Percentiles rank a stretch among this genome's conserved stretches.
Conservation (phyloP, 331 rosid genomes). For the Acacia concinna region DNA sequence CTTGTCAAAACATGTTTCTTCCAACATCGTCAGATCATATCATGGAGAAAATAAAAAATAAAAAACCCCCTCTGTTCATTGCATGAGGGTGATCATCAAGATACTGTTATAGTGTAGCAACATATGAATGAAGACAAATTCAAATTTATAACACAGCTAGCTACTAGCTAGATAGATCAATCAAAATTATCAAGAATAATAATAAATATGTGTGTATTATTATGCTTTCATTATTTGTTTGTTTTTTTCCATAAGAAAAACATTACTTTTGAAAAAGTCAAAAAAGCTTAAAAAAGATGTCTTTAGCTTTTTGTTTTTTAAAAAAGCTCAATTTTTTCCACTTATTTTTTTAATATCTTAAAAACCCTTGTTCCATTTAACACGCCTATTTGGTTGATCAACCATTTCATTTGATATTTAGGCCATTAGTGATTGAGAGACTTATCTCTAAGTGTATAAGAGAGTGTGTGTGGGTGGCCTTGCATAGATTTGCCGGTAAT, state of each 20-base stretch:
- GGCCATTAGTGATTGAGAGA: neutral
- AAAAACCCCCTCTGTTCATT: neutral
- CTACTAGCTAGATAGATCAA: neutral
- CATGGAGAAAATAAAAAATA: neutral
- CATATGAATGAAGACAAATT: slow-evolving; percentile 30
- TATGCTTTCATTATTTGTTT: neutral
- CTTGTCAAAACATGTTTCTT: slow-evolving; percentile 42
- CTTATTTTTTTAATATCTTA: neutral
- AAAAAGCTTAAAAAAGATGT: neutral
- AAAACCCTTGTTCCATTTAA: slow-evolving; percentile 8
- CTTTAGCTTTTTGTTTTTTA: neutral
- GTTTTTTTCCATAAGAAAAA: neutral
- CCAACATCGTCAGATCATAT: slow-evolving; percentile 25
- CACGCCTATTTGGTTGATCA: slow-evolving; percentile 3
- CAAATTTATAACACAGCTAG: too few relatives aligned
- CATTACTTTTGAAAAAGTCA: neutral
- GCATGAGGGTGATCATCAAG: slow-evolving; percentile 14
- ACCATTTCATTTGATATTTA: neutral
- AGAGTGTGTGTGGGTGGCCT: neutral
- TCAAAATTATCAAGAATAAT: neutral
- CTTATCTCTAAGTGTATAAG: neutral
- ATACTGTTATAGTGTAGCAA: neutral
- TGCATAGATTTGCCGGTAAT: neutral
- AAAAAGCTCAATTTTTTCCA: neutral
- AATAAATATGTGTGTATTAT: neutral